Evolutionary conservation across 345 rosid species (phyloP).

Genomic region (Ailanthus altissimus): DNA sequence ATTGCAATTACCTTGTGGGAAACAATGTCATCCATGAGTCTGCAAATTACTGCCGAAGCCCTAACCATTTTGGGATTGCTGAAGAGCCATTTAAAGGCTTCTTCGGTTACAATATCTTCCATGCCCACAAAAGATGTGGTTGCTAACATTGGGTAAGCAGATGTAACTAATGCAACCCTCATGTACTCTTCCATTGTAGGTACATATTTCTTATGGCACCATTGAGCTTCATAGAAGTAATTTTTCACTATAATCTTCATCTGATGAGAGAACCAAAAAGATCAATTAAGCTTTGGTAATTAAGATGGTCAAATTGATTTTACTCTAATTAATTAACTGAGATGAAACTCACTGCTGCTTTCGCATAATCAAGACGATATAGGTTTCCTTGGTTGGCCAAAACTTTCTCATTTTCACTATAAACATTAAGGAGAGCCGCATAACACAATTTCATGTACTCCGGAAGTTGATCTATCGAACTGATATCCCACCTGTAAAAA

Average conservation of each 20-base stretch:
- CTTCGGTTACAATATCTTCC: conserved; percentile 25
- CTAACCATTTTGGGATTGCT: conserved; percentile 21
- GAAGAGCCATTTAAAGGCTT: conserved; percentile 28
- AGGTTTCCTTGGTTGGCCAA: conserved; percentile 23
- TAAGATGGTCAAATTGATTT: background rate
- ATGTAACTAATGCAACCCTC: conserved; percentile 17
- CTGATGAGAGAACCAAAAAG: background rate
- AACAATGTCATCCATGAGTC: conserved; percentile 34
- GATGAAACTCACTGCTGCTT: conserved; percentile 27
- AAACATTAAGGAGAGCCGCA: conserved; percentile 30
- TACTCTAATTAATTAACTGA: background rate
- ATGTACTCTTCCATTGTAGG: conserved; percentile 39
- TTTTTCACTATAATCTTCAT: conserved; percentile 25
- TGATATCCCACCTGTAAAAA: conserved; percentile 29
- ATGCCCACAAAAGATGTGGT: conserved; percentile 26
- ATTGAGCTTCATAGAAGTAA: conserved; percentile 35
- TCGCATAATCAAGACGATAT: conserved; percentile 26
- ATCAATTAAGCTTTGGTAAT: background rate
- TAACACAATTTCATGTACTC: conserved; percentile 29
- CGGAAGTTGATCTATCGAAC: conserved; percentile 8
- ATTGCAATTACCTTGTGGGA: conserved; percentile 10
- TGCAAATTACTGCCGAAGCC: conserved; percentile 14
- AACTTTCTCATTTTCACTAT: conserved; percentile 28
- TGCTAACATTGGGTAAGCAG: conserved; percentile 19
- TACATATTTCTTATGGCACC: conserved; percentile 22